phyloP scores from a whole-genome alignment of 108 stramenopile genomes.

The Skeletonema grethae region DNA sequence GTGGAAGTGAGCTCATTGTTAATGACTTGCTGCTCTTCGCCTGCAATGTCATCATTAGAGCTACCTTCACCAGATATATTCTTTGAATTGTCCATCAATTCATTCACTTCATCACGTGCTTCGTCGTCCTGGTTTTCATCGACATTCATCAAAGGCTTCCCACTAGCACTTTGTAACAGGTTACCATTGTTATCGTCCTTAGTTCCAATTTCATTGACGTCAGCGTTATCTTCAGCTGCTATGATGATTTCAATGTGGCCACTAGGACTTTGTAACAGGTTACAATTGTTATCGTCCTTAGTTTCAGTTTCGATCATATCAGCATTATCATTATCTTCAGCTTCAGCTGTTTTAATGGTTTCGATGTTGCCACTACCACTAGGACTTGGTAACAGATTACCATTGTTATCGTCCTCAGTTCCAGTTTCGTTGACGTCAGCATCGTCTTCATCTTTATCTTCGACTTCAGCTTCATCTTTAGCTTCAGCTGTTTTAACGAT shows the following conservation, averaged over 20 bases:
- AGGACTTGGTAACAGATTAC: background rate
- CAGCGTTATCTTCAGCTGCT: background rate
- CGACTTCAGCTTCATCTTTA: no score
- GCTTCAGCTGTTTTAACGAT: background rate
- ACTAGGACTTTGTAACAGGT: background rate
- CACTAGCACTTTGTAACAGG: background rate
- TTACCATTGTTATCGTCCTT: background rate
- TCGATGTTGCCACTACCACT: background rate
- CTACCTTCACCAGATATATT: no score
- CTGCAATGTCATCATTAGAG: no score
- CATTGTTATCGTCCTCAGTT: background rate
- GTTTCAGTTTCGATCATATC: background rate
- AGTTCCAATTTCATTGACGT: background rate
- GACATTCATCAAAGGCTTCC: background rate
- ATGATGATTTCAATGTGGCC: no score
- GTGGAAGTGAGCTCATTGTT: no score
- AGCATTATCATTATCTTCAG: background rate
- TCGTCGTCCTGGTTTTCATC: no score
- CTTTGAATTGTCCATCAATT: no score
- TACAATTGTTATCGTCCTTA: background rate
- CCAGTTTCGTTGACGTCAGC: constrained; percentile 5
- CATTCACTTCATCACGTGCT: no score
- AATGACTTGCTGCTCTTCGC: no score
- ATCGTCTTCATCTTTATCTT: background rate
- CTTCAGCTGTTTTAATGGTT: background rate